Percentiles rank a stretch among this genome's conserved stretches.
Conservation (phyloP, 2,329 filamentous ascomycete species). For the Fusarium torreyae region DNA sequence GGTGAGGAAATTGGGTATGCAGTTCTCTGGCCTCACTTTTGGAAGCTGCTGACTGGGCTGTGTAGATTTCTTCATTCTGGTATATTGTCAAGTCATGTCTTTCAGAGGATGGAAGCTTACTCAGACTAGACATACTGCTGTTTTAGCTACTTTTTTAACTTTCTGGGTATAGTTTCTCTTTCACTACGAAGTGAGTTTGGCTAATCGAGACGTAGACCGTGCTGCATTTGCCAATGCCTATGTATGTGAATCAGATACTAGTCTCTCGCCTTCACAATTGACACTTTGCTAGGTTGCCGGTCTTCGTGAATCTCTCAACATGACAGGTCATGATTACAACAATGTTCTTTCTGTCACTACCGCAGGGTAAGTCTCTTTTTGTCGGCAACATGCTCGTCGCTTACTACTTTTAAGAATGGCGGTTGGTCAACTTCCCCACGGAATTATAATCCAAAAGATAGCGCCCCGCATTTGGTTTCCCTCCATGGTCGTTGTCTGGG, state of each 20-base stretch:
- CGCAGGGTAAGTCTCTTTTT: conserved; percentile 44
- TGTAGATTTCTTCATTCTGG: conserved; percentile 54
- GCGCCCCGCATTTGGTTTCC: conserved; percentile 72
- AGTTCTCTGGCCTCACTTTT: rapidly evolving
- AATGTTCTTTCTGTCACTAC: conserved; percentile 48
- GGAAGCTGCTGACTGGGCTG: neutral
- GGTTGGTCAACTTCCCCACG: conserved; percentile 70
- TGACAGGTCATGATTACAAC: conserved; percentile 59
- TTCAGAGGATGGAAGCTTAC: rapidly evolving
- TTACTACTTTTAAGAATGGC: conserved; percentile 48
- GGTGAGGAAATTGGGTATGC: conserved; percentile 50
- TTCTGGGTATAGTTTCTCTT: conserved; percentile 52
- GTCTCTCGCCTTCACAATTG: rapidly evolving
- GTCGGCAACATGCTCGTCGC: neutral
- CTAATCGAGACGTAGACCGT: conserved; percentile 26
- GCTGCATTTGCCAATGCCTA: conserved; percentile 59
- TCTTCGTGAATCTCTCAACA: conserved; percentile 60
- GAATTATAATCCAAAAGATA: conserved; percentile 72
- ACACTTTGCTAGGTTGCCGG: conserved; percentile 54
- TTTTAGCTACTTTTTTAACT: conserved; percentile 56
- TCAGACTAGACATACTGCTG: conserved; percentile 52
- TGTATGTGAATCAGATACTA: neutral
- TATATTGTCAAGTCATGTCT: neutral
- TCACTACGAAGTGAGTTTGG: neutral
- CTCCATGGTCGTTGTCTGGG: conserved; percentile 72